Evolutionary conservation across 805 yeast species (phyloP), one percentile per base, ranked within the genome.

Genomic region (Barnettozyma pratensis): DNA sequence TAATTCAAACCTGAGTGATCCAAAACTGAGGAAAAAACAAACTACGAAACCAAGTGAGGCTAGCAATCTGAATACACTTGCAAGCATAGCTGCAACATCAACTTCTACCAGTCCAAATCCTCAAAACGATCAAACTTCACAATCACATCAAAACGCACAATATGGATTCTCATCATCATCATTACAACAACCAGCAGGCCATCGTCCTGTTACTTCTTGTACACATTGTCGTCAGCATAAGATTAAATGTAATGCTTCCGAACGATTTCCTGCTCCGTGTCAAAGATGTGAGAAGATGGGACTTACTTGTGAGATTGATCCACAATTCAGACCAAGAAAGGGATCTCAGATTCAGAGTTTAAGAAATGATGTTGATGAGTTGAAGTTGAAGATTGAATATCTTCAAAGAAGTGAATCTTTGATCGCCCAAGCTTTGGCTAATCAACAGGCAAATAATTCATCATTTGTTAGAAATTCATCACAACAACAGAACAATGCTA

Each of bases 141-240:
- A 29, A 10, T 32, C 47, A n/a, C 37, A 37, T 7, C 29, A 27
- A 26, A 19, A 44, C 10, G 7, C 25, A 25, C 36, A 29, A 26
- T 32, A 25, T 10, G 8, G 36, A 19, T 37, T 35, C 12, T 27
- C 32, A 11, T 6, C 45, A 34, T 3, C 45, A 38, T 26, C 36
- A 4, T 10, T 42, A 39, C 14, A 41, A 38, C 28, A n/a, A 9
- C 10, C 58, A 14, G 74, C 79, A 0, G 83, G 84, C 2, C 92
- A 87, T 59, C 70, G 97, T 48, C 96, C 96, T 0, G 95, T 90
- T 2, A 88, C 96, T 0, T 85, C 96, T 4, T 91, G 97, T 63
- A 87, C 96, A 0, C 94, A 89, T 63, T 91, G 97, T 62, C 79
- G 97, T 45, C 97, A 91, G 63, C 97, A 90, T 65, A 91, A 91